These are phyloP conservation scores for Aquilaria sinensis DNA, from an alignment of 345 rosid genomes.

Conservation along the genomic window DNA sequence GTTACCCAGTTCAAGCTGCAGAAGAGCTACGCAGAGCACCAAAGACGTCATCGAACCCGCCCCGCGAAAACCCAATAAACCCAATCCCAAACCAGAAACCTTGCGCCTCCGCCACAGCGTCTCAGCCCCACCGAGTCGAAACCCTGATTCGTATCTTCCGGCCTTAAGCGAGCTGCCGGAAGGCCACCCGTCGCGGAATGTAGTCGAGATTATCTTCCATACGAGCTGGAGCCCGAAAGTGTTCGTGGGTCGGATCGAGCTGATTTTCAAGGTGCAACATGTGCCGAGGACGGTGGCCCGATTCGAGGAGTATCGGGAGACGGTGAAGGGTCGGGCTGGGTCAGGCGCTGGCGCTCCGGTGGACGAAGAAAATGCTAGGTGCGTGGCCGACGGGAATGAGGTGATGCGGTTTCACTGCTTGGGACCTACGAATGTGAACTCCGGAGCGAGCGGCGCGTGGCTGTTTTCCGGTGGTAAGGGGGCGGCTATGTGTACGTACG, in stretches of 20 bases:
- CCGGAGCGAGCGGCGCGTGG: constrained; percentile 48
- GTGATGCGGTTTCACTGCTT: constrained; percentile 85
- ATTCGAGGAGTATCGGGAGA: constrained; percentile 89
- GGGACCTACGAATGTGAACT: constrained; percentile 47
- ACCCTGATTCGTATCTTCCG: constrained; percentile 47
- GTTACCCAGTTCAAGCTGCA: constrained; percentile 60
- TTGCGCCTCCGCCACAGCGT: not conserved
- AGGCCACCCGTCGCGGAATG: constrained; percentile 89
- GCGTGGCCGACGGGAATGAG: constrained; percentile 93
- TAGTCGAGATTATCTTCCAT: constrained; percentile 89
- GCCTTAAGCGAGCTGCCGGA: constrained; percentile 71
- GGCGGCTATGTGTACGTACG: constrained; percentile 57
- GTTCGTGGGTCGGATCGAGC: constrained; percentile 73
- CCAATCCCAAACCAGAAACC: constrained; percentile 26
- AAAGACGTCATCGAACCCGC: constrained; percentile 65
- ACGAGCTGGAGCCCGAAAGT: constrained; percentile 83
- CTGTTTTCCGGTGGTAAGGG: constrained; percentile 50
- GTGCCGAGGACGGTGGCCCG: constrained; percentile 63
- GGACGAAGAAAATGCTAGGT: constrained; percentile 66
- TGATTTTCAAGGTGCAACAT: constrained; percentile 86
- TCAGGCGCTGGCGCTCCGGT: constrained; percentile 16
- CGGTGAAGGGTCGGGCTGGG: constrained; percentile 50
- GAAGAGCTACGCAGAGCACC: constrained; percentile 45
- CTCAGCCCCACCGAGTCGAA: constrained; percentile 22
- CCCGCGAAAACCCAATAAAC: constrained; percentile 21